Evolutionary conservation across 2,329 filamentous ascomycete genomes (phyloP), one percentile per base, ranked within the genome.

Genomic region (Aspergillus novofumigatus): DNA sequence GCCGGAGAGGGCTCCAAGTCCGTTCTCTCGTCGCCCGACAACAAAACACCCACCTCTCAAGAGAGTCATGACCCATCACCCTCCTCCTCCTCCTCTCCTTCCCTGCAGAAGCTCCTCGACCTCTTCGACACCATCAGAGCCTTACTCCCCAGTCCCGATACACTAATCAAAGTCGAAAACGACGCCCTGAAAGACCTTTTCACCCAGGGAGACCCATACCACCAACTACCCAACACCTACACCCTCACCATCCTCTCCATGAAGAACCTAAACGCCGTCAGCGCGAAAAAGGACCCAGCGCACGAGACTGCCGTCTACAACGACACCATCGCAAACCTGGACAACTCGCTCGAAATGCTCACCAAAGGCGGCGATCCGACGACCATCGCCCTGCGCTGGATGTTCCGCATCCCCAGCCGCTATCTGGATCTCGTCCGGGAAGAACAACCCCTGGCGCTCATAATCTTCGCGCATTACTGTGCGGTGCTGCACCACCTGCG

Each of bases 401-500:
- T 54, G 32, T 53, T 53, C 11, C 50, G 53, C 51, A 38, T 59
- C 42, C 54, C 50, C 3, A 21, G 28, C 6, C 50, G 32, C 3
- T 57, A 53, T n/a, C 10, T 59, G 1, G 55, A 55, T 8, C 48
- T 57, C 2, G 49, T 57, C 9, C 32, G 26, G 1, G 52, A 57
- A 8, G 29, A 48, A 3, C 45, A 57, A 11, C 52, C 58, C 2
- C 21, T 59, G 11, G 58, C 55, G 2, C 53, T 59, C 17, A 57
- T 50, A 4, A 53, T 59, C 5, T 38, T 59, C 11, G 58, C 58
- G 4, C 58, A 59, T 23, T 57, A 59, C 45, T 57, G 49, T 25
- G 55, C 53, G 11, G 55, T 59, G 7, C 21, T 59, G 3, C 55
- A 59, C 25, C 58, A 57, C n/a, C 50, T 59, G 2, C 52, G 58